phyloP scores from a whole-genome alignment of 257 asterid species.

The Lantana camara region DNA sequence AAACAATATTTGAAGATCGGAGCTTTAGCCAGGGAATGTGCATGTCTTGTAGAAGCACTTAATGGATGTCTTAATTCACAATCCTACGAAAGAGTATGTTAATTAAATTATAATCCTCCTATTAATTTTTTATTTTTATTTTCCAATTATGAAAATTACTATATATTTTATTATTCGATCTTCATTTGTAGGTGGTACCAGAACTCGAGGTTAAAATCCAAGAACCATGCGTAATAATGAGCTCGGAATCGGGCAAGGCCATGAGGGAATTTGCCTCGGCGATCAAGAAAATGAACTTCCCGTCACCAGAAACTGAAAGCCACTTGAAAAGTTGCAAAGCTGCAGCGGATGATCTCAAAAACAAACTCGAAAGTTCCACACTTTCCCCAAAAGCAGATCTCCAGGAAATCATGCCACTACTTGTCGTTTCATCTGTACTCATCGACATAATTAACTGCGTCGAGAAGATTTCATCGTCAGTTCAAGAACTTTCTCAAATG shows the following conservation, averaged over 20 bases:
- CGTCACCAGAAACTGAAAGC: constrained; percentile 28
- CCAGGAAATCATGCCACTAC: constrained; percentile 42
- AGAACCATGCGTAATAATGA: constrained; percentile 42
- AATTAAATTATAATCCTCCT: no score
- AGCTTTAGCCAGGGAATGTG: constrained; percentile 60
- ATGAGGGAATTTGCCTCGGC: constrained; percentile 46
- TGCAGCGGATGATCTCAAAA: constrained; percentile 42
- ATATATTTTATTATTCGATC: no score
- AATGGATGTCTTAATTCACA: constrained; percentile 28
- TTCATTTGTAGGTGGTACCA: constrained; percentile 34
- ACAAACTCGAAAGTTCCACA: constrained; percentile 26
- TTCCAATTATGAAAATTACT: no score
- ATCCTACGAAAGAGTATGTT: constrained; percentile 33
- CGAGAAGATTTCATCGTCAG: constrained; percentile 42
- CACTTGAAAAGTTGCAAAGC: constrained; percentile 35
- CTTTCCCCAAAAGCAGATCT: constrained; percentile 31
- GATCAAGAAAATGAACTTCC: constrained; percentile 43
- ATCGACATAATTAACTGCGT: constrained; percentile 47
- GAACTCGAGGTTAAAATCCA: constrained; percentile 42
- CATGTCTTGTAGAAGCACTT: constrained; percentile 68
- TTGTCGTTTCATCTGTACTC: constrained; percentile 54
- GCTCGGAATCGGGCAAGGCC: constrained; percentile 53
- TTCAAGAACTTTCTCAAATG: constrained; percentile 47
- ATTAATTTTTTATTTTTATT: no score
- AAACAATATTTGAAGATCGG: constrained; percentile 68